Evolutionary conservation across 2,329 filamentous ascomycete genomes (phyloP), one percentile per base, ranked within the genome.

Genomic region (Aspergillus sp.): DNA sequence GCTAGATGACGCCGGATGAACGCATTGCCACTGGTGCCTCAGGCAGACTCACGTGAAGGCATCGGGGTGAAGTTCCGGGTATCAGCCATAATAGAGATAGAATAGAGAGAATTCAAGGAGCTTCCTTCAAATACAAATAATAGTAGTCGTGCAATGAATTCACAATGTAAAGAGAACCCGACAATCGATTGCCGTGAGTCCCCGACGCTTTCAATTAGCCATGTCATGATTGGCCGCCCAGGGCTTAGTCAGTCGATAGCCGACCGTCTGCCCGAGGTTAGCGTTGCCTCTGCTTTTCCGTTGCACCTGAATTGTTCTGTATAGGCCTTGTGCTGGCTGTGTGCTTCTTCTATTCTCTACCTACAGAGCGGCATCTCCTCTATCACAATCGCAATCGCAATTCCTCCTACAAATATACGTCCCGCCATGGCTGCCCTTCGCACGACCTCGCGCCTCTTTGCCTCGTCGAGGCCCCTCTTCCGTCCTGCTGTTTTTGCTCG

Each of bases 361-460:
- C 25, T 30, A 9, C 10, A 12, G 25, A 30, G 25, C 9, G 12
- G 25, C 25, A 12, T 30, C 25, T 27, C 10, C 3, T 30, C 9
- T 30, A 30, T 5, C 25, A 3, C 25, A 30, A 30, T 30, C 25
- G 25, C 9, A 27, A 27, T 25, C 9, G 25, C 25, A 27, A 10
- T 19, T 23, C 41, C 46, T 37, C 43, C 25, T 37, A 42, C 27
- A 37, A 39, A 49, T 50, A 20, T 19, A 19, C 7, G 51, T 41
- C 46, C 51, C 63, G 58, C 59, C 59, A 76, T 76, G 74, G 70
- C 74, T 57, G 70, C 73, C 59, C 69, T 75, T 61, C 73, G 73
- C 56, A 65, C 73, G 50, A 70, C 72, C 41, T 71, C 71, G 57
- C 72, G 71, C 58, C 60, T 74, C 47, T 56, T 71, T 59, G 66